phyloP scores from a whole-genome alignment of 495 filamentous ascomycete species.

The Penicillium coprophilum region DNA sequence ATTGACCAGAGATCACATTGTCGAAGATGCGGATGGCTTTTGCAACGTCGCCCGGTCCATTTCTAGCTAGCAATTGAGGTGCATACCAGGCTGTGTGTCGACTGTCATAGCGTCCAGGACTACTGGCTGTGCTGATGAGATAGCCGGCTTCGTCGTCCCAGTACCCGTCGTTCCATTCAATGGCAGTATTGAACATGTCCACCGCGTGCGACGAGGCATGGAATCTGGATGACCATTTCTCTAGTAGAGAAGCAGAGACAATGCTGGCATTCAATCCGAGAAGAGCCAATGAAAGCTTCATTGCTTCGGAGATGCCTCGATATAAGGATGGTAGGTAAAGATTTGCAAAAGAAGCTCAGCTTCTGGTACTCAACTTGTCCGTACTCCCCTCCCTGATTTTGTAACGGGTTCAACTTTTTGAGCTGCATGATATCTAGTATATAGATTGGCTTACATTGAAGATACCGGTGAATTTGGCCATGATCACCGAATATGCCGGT shows the following conservation, averaged over 20 bases:
- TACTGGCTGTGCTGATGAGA: slow-evolving; percentile 15
- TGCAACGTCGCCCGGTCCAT: slow-evolving; percentile 33
- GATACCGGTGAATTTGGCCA: neutral
- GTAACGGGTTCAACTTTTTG: neutral
- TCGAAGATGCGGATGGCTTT: slow-evolving; percentile 38
- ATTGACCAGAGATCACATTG: slow-evolving; percentile 41
- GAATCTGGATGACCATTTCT: slow-evolving; percentile 1
- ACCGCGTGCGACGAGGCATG: slow-evolving; percentile 10
- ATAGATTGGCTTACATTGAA: neutral
- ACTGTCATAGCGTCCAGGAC: slow-evolving; percentile 29
- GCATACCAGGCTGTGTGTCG: slow-evolving; percentile 43
- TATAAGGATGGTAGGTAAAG: neutral
- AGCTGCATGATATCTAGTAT: no score
- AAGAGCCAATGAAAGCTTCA: slow-evolving; percentile 3
- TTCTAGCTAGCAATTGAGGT: slow-evolving; percentile 39
- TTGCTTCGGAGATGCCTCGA: neutral
- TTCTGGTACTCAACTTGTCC: neutral
- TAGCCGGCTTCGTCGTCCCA: slow-evolving; percentile 22
- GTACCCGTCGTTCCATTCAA: slow-evolving; percentile 24
- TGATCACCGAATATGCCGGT: slow-evolving; percentile 2
- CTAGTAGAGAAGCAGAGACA: neutral
- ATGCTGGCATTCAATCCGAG: neutral
- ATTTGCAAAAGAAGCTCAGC: neutral
- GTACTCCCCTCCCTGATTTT: neutral
- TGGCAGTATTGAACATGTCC: slow-evolving; percentile 24